Conservation (phyloP, 345 rosid genomes). For the Geranium rotundifolium region DNA sequence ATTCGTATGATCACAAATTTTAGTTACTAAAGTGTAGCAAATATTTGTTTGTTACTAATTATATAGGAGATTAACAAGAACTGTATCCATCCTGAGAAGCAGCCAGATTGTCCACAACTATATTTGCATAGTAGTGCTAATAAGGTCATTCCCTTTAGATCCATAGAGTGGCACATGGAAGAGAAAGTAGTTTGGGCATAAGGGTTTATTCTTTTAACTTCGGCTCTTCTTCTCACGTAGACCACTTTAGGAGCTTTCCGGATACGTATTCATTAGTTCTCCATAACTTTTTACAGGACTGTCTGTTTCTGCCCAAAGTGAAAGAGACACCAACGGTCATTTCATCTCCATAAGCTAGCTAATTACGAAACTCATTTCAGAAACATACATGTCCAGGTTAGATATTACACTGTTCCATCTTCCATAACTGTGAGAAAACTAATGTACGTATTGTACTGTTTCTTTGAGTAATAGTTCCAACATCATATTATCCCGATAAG, state of each 20-base stretch:
- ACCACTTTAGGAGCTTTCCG: slow-evolving; percentile 66
- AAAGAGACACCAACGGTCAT: slow-evolving; percentile 15
- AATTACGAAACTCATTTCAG: too few relatives aligned
- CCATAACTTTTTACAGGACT: slow-evolving; percentile 41
- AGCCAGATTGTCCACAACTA: slow-evolving; percentile 70
- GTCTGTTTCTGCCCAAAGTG: slow-evolving; percentile 34
- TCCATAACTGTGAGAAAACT: too few relatives aligned
- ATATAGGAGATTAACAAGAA: slow-evolving; percentile 51
- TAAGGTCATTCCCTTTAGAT: slow-evolving; percentile 50
- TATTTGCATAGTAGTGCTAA: slow-evolving; percentile 76
- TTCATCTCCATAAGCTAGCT: not conserved
- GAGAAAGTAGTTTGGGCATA: slow-evolving; percentile 48
- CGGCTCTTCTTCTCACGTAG: slow-evolving; percentile 67
- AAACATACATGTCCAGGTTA: too few relatives aligned
- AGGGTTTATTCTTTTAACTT: slow-evolving; percentile 46
- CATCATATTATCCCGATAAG: too few relatives aligned
- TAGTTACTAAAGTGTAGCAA: not conserved
- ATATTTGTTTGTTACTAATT: slow-evolving; percentile 4
- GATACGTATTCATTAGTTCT: slow-evolving; percentile 43
- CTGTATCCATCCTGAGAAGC: slow-evolving; percentile 30
- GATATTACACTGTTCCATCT: too few relatives aligned
- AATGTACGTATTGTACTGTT: too few relatives aligned
- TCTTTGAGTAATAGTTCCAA: too few relatives aligned
- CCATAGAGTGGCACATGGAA: slow-evolving; percentile 38
- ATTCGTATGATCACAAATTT: too few relatives aligned